A percentile compares a stretch with the other conserved stretches of the same genome.
phyloP scores from a whole-genome alignment of 331 rosid genomes.

The Malus hybrid region DNA sequence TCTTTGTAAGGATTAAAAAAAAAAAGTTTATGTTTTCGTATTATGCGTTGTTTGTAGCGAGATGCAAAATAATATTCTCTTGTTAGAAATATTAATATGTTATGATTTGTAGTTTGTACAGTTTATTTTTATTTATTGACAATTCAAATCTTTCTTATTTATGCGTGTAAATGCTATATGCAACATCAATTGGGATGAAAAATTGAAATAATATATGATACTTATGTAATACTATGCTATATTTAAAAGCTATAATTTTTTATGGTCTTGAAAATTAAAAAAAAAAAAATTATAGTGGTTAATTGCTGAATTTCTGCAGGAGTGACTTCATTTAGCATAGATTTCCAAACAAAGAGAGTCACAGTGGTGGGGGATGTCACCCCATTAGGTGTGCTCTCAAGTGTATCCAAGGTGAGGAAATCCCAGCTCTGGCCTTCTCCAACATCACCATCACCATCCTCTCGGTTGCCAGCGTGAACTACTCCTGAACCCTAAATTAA shows the following conservation, averaged over 20 bases:
- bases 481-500: background rate
- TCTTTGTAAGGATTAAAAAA: background rate
- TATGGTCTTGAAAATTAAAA: too few relatives aligned
- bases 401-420: constrained; percentile 80
- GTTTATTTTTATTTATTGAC: background rate
- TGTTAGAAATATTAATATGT: background rate
- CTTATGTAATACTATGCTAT: background rate
- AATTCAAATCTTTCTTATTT: background rate
- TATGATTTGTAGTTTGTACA: background rate
- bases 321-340: constrained; percentile 78
- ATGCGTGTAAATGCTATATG: background rate
- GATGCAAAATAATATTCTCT: background rate
- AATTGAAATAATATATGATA: too few relatives aligned
- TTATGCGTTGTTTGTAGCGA: background rate
- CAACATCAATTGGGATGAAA: background rate
- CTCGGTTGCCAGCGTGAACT: constrained; percentile 36
- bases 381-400: constrained; percentile 57
- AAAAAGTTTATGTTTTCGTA: background rate
- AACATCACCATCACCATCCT: constrained; percentile 27
- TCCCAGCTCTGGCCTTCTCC: constrained; percentile 78
- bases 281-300: too few relatives aligned
- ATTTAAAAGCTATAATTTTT: too few relatives aligned
- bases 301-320: constrained; percentile 21
- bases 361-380: constrained; percentile 67
- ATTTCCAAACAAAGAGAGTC: constrained; percentile 64